Base-by-base conservation (phyloP, 1,284 basidiomycete genomes). In the Meripilus lineatus region DNA sequence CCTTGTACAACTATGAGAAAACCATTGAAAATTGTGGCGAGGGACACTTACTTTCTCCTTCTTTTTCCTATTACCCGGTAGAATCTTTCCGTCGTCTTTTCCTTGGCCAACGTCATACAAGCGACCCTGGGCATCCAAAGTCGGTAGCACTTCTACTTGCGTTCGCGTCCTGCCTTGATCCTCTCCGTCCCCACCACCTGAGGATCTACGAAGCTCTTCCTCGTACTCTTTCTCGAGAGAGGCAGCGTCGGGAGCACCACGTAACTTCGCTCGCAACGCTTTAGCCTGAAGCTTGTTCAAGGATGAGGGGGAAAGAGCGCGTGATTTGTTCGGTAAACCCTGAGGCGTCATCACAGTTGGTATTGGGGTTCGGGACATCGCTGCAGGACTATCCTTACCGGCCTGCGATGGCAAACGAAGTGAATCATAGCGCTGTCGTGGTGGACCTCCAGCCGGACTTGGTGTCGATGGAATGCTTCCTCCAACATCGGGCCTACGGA, bases 241-340 rank as follows among this genome's bases (percentile, higher is more conserved):
- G 23, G 77, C 75, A 4, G 89, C 87, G 55, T 92, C 77, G 0
- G 87, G 74, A 13, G 80, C 71, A 17, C 74, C 77, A 75, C 88
- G 88, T 21, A 99, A 72, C 62, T 90, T 95, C 7, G 95, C 93
- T 15, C 92, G 83, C 14, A 99, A 68, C 1, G 96, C 93, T 53
- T 87, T 87, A 5, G 95, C 96, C 64, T 98, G 94, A 1, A 99
- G 68, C 57, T 85, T 88, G 66, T 99, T 99, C 33, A 99, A 72
- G 26, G 87, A 88, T 23, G 84, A 83, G 5, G 84, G 81, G 0
- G 84, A 85, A 46, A 87, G 57, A 2, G 72, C 71, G 5, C 79
- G 69, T 15, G 59, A 50, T 30, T 62, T 71, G 32, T 63, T 63
- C 14, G 39, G 21, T n/a, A 33, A 30, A 14, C 63, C 57, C 3